Base-by-base conservation (phyloP, 768 basidiomycete species). In the Hemileccinum impolitum region DNA sequence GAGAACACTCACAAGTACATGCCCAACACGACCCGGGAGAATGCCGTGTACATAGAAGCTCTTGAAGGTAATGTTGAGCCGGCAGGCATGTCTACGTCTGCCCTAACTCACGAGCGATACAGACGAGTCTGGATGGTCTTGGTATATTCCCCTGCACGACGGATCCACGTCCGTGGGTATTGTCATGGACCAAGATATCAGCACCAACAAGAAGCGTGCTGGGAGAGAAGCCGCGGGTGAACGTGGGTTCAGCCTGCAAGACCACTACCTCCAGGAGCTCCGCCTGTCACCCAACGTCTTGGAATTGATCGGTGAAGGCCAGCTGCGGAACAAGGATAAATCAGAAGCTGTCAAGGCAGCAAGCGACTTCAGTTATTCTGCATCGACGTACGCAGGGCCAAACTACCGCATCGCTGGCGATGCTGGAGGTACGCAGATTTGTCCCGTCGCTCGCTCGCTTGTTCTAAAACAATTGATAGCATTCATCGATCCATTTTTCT, bases 361-460 rank as follows among this genome's bases (percentile, higher is more conserved):
- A 26, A 45, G 44, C 26, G 35, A 45, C 35, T 45, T 45, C 17
- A 45, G 44, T 18, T 45, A 45, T 35, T 37, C 44, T 9, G 44
- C 35, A 36, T 35, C 44, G 3, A 10, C 12, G 12, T 37, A 45
- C 12, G 44, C 44, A 8, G 35, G 44, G 11, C 44, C 25, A 11
- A 45, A 45, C 25, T 37, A 45, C 17, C 35, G 35, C n/a, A 26
- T 45, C 28, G 44, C 44, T 19, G 44, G 44, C 1, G 35, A 45
- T 28, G 44, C 44, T 12, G 44, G 44, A 36, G 44, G 44, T 45
- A 15, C 12, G 35, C 19, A 17, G 8, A 11, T 17, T 12, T 5
- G 2, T n/a, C 11, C 4, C 12, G 11, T 12, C 6, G 11, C 26
- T 1, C 5, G 0, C 14, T 14, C 9, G 25, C 26, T n/a, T 25